These are phyloP conservation scores for Hymenoscyphus repandus DNA, from an alignment of 2,329 filamentous ascomycete genomes.

Conservation along the genomic window DNA sequence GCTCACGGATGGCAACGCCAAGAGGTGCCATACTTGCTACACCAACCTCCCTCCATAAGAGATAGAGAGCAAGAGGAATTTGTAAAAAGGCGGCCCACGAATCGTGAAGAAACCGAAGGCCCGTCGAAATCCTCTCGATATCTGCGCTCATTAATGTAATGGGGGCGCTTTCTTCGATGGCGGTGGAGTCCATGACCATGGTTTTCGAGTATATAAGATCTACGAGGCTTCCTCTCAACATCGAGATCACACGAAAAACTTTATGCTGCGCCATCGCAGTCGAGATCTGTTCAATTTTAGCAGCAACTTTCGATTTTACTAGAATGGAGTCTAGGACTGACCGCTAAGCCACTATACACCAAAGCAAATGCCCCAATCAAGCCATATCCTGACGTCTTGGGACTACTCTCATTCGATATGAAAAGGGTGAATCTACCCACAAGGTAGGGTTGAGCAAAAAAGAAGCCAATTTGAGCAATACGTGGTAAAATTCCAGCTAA, in stretches of 20 bases:
- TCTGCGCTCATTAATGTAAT: slow-evolving; percentile 40
- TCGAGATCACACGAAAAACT: slow-evolving; percentile 15
- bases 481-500: slow-evolving; percentile 17
- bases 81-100: slow-evolving; percentile 36
- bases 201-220: slow-evolving; percentile 32
- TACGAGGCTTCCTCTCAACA: slow-evolving; percentile 2
- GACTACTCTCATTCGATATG: not conserved
- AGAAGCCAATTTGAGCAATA: slow-evolving; percentile 23
- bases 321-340: slow-evolving; percentile 1
- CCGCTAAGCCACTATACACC: slow-evolving; percentile 21
- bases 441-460: slow-evolving; percentile 22
- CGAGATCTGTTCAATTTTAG: slow-evolving; percentile 12
- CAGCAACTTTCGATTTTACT: not conserved
- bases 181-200: slow-evolving; percentile 28
- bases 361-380: slow-evolving; percentile 19
- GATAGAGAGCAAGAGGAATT: slow-evolving; percentile 31
- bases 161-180: slow-evolving; percentile 31
- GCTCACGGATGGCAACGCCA: slow-evolving; percentile 15
- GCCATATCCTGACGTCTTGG: slow-evolving; percentile 19
- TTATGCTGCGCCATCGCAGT: slow-evolving; percentile 32
- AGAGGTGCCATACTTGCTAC: slow-evolving; percentile 15
- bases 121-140: slow-evolving; percentile 36
- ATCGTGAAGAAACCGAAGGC: slow-evolving; percentile 31
- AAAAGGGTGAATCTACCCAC: slow-evolving; percentile 13
- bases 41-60: slow-evolving; percentile 30